Conservation (phyloP, 768 basidiomycete genomes). For the Hypholoma sublateritium region DNA sequence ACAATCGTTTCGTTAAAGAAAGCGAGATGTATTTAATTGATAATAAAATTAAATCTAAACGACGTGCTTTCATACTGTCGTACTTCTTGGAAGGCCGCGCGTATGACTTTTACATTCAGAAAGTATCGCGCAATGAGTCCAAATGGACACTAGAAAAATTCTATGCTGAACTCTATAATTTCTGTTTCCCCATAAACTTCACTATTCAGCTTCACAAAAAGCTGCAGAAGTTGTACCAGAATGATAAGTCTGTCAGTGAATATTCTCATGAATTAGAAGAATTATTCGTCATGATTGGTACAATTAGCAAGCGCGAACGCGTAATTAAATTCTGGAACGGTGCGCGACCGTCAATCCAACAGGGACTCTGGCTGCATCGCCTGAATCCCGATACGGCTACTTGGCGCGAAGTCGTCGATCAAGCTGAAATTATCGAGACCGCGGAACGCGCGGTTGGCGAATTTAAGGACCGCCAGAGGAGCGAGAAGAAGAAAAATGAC, state of each 20-base stretch:
- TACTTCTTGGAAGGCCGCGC: neutral
- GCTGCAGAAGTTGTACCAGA: neutral
- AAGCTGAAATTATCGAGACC: conserved; percentile 6
- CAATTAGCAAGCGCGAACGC: neutral
- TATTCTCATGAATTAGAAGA: neutral
- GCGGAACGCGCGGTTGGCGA: neutral
- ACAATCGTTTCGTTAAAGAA: neutral
- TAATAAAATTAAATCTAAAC: neutral
- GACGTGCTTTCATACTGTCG: neutral
- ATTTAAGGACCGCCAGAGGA: no score
- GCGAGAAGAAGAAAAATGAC: no score
- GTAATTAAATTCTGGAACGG: neutral
- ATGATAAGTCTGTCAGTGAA: neutral
- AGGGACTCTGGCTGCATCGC: neutral
- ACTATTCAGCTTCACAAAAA: conserved; percentile 17
- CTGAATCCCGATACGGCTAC: neutral
- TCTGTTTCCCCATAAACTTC: conserved; percentile 31
- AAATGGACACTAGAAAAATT: conserved; percentile 28
- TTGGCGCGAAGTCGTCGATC: neutral
- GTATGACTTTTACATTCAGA: neutral
- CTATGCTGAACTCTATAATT: conserved; percentile 33
- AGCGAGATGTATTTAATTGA: neutral
- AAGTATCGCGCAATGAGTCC: conserved; percentile 1
- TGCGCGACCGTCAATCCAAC: neutral
- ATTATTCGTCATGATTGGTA: neutral